These are phyloP conservation scores for Venturia oleaginea DNA, from an alignment of 2,329 filamentous ascomycete genomes.

Conservation along the genomic window DNA sequence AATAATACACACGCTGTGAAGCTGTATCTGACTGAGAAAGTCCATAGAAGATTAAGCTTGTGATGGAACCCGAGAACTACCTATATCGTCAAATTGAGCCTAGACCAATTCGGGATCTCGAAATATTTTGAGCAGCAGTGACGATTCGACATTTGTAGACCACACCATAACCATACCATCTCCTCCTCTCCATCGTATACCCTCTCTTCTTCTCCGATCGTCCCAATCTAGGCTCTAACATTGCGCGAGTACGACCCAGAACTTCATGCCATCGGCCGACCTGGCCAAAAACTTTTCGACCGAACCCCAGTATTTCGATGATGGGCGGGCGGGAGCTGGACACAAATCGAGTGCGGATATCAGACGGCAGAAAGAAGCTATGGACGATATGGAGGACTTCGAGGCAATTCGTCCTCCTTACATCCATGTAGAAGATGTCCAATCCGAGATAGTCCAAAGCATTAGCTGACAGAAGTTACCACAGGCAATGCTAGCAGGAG, in stretches of 20 bases:
- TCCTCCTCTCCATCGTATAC: neutral
- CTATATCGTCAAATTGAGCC: neutral
- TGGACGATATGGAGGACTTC: slow-evolving; percentile 23
- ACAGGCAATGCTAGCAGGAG: slow-evolving; percentile 91
- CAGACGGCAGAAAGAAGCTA: slow-evolving; percentile 10
- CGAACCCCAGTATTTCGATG: neutral
- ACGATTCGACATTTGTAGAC: neutral
- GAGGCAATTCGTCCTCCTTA: slow-evolving; percentile 40
- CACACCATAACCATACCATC: neutral
- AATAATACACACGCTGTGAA: neutral
- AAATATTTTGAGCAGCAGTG: slow-evolving; percentile 1
- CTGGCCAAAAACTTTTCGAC: slow-evolving; percentile 5
- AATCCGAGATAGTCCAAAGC: neutral
- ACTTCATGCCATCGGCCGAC: slow-evolving; percentile 5
- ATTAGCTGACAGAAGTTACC: neutral
- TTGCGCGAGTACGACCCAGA: neutral
- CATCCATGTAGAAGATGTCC: slow-evolving; percentile 31
- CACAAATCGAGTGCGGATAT: slow-evolving; percentile 8
- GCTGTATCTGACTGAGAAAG: neutral
- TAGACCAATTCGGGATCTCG: neutral
- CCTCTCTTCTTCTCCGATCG: neutral
- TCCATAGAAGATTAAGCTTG: no score
- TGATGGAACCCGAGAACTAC: no score
- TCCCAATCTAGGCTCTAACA: neutral
- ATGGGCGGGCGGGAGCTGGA: neutral